Evolutionary conservation across 2,329 filamentous ascomycete species (phyloP), one percentile per base, ranked within the genome.

Genomic region (Tolypocladium tropicale): DNA sequence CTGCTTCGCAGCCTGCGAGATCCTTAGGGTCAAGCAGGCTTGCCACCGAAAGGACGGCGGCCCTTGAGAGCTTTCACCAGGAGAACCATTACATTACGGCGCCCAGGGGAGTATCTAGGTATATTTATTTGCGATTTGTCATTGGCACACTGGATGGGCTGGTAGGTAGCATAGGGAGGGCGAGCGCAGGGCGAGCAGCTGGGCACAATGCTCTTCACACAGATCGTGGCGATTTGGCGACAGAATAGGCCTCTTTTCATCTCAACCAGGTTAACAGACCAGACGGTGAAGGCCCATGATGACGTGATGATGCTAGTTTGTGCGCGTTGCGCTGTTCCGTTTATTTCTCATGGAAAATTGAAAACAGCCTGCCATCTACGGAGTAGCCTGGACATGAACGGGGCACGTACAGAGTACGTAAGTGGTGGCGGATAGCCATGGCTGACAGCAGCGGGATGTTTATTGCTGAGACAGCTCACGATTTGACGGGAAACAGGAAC

Each of bases 91-190:
- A 39, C 43, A 46, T 53, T 48, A 54, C 30, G 58, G 58, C 58
- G 60, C 60, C 54, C 50, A 39, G 50, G 53, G 57, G 58, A 57
- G 55, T 55, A 52, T 43, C 55, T 51, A 49, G 43, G 39, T 37
- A 51, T 51, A 18, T 28, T 34, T n/a, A 32, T 53, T 57, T 56
- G 25, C 50, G 18, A 6, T 41, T 43, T 30, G 23, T 28, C 52
- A 41, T 57, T 54, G 53, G 49, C 37, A 54, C 41, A 33, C 23
- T 30, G 37, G 23, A 16, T 12, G 23, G 34, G 46, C 30, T 30
- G 30, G 46, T 18, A 7, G 32, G 55, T 23, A 54, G 55, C 55
- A 52, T 57, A 21, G 50, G 55, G 30, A 25, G 46, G 43, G 46
- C 43, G 53, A 51, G 53, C 53, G 30, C 49, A 55, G 14, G 53